A percentile compares a stretch with the other conserved stretches of the same genome.
These are phyloP conservation scores for Daedalea quercina DNA, from an alignment of 768 basidiomycete genomes.

Conservation along the genomic window DNA sequence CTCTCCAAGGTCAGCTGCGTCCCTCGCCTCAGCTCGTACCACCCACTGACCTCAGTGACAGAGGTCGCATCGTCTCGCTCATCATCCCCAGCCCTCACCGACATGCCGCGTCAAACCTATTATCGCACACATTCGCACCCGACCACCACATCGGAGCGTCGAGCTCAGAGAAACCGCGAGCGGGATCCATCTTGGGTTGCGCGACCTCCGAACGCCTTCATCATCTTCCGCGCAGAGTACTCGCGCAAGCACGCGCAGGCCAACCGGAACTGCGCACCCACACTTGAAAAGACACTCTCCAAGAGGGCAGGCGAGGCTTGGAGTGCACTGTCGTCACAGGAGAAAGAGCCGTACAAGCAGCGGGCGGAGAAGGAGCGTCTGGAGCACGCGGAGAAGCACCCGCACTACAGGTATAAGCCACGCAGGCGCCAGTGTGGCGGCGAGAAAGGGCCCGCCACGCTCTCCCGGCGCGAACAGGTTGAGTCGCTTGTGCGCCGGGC, in stretches of 20 bases:
- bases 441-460: constrained; percentile 8
- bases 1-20: background rate
- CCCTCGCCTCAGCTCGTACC: background rate
- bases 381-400: constrained; percentile 49
- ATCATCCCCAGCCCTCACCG: background rate
- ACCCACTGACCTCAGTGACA: too few relatives aligned
- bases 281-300: constrained; percentile 52
- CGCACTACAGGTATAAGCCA: constrained; percentile 60
- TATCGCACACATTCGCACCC: constrained; percentile 3
- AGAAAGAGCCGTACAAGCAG: constrained; percentile 42
- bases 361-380: constrained; percentile 49
- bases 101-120: background rate
- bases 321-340: constrained; percentile 45
- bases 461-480: constrained; percentile 23
- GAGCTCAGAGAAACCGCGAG: constrained; percentile 31
- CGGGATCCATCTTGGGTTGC: constrained; percentile 55
- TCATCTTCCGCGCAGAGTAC: constrained; percentile 69
- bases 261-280: constrained; percentile 23
- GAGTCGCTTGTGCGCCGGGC: constrained; percentile 16
- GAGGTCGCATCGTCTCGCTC: background rate
- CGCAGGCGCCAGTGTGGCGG: constrained; percentile 11
- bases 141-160: constrained; percentile 32
- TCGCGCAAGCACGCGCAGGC: constrained; percentile 35
- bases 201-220: constrained; percentile 65
- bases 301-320: constrained; percentile 75